These are phyloP conservation scores for Rhizopogon roseolus DNA, from an alignment of 768 basidiomycete species.

Conservation along the genomic window DNA sequence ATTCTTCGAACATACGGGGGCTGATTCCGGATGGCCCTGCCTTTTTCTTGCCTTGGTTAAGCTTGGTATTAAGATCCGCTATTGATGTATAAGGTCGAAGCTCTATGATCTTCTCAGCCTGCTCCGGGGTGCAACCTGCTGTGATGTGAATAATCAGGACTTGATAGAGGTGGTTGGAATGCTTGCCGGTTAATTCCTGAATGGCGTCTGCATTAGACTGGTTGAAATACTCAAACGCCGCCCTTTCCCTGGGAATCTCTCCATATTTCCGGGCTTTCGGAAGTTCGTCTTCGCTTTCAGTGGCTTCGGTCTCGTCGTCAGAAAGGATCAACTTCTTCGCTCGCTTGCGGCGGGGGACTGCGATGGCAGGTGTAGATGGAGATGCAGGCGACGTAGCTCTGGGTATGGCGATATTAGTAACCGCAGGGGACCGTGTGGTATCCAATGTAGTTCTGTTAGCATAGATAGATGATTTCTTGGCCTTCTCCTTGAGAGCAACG, in stretches of 20 bases:
- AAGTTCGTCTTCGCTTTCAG: slow-evolving; percentile 45
- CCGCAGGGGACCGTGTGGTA: slow-evolving; percentile 29
- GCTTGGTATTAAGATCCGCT: slow-evolving; percentile 69
- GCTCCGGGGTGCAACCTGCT: slow-evolving; percentile 72
- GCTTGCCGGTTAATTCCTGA: slow-evolving; percentile 71
- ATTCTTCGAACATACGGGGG: slow-evolving; percentile 87
- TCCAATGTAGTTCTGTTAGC: slow-evolving; percentile 57
- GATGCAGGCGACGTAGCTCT: slow-evolving; percentile 32
- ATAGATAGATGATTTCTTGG: slow-evolving; percentile 80
- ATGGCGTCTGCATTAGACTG: slow-evolving; percentile 54
- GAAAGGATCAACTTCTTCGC: slow-evolving; percentile 60
- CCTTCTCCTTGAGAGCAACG: slow-evolving; percentile 65
- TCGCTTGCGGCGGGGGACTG: slow-evolving; percentile 42
- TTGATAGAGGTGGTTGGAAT: background rate
- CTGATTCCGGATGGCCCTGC: slow-evolving; percentile 80
- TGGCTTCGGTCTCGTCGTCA: slow-evolving; percentile 55
- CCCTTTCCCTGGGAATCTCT: slow-evolving; percentile 37
- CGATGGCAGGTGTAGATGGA: slow-evolving; percentile 37
- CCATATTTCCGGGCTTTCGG: slow-evolving; percentile 25
- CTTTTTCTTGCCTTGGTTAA: slow-evolving; percentile 87
- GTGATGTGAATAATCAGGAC: slow-evolving; percentile 4
- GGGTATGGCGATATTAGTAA: slow-evolving; percentile 31
- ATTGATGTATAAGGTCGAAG: slow-evolving; percentile 78
- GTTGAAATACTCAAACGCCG: slow-evolving; percentile 69
- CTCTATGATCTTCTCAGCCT: slow-evolving; percentile 73